Evolutionary conservation across 371 early-diverging fungal species (phyloP).

Genomic region (Syncephalis plumigaleata): DNA sequence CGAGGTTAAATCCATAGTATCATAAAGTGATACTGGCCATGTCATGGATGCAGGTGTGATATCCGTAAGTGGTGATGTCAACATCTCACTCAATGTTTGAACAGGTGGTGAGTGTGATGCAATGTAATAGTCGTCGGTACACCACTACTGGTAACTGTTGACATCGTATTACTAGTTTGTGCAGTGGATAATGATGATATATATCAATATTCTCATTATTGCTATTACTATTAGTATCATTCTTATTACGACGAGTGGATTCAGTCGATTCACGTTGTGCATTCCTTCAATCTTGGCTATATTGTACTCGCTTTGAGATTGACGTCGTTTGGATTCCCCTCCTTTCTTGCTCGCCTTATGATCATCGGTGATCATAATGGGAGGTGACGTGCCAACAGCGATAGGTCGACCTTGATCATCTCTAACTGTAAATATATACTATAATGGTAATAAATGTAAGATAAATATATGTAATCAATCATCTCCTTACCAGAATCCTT

Average conservation of each 20-base stretch:
- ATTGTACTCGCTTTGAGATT: constrained; percentile 13
- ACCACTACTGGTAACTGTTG: too few species aligned
- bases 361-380: constrained; percentile 92
- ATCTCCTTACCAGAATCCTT: constrained; percentile 45
- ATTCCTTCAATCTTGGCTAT: constrained; percentile 9
- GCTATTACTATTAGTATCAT: not conserved
- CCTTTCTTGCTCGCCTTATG: constrained; percentile 62
- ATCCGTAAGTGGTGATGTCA: not conserved
- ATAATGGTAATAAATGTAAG: not conserved
- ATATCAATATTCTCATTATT: constrained; percentile 11
- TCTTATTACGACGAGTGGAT: constrained; percentile 11
- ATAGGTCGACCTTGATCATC: constrained; percentile 47
- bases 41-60: constrained; percentile 2
- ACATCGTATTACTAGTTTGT: too few species aligned
- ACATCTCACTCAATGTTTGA: constrained; percentile 12
- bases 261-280: constrained; percentile 7
- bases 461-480: constrained; percentile 1
- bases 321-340: constrained; percentile 5
- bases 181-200: constrained; percentile 2
- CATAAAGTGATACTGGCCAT: constrained; percentile 5
- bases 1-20: constrained; percentile 12
- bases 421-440: constrained; percentile 50
- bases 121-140: constrained; percentile 11
- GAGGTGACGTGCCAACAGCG: constrained; percentile 72
- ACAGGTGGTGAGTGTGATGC: constrained; percentile 15